These are phyloP conservation scores for Leccinum uliginosum DNA, from an alignment of 768 basidiomycete species.

Conservation along the genomic window DNA sequence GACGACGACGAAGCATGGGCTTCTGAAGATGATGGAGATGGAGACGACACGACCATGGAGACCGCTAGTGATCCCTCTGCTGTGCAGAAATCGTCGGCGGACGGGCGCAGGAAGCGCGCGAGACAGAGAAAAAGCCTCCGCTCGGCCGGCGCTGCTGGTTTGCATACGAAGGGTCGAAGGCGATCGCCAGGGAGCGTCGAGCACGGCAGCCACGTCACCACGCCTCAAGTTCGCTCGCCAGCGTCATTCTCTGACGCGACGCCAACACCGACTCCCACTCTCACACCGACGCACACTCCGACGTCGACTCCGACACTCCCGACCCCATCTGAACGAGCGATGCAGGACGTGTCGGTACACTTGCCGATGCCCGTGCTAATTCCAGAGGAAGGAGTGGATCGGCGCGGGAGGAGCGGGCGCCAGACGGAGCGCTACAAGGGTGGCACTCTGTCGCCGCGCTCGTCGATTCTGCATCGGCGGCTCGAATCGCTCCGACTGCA, in stretches of 20 bases:
- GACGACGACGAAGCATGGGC: slow-evolving; percentile 57
- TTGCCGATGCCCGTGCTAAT: background rate
- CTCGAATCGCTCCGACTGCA: slow-evolving; percentile 25
- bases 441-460: slow-evolving; percentile 12
- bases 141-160: background rate
- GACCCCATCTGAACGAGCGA: background rate
- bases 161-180: slow-evolving; percentile 10
- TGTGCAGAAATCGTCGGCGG: background rate
- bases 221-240: background rate
- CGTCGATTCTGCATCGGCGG: slow-evolving; percentile 26
- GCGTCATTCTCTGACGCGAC: background rate
- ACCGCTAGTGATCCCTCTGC: background rate
- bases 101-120: slow-evolving; percentile 22
- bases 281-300: background rate
- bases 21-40: slow-evolving; percentile 44
- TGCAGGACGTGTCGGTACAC: background rate
- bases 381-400: background rate
- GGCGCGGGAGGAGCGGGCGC: slow-evolving; percentile 22
- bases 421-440: slow-evolving; percentile 11
- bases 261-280: background rate
- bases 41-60: slow-evolving; percentile 12
- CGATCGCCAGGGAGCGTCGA: slow-evolving; percentile 6
- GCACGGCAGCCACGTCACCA: background rate
- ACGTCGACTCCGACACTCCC: background rate
- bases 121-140: slow-evolving; percentile 22